These are phyloP conservation scores for Trichoderma sp. DNA, from an alignment of 2,329 filamentous ascomycete genomes.

Conservation along the genomic window DNA sequence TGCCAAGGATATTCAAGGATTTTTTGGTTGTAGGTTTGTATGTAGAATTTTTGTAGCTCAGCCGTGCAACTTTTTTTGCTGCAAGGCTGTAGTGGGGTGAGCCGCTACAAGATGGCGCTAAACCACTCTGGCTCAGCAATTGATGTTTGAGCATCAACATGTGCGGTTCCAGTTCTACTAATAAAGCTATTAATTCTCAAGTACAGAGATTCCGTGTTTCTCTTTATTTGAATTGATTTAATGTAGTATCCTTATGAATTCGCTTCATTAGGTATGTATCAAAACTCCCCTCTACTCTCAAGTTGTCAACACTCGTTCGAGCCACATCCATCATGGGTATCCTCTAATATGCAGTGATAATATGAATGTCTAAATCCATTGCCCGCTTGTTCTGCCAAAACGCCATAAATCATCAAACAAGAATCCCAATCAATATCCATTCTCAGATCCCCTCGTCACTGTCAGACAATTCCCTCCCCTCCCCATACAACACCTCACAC, in stretches of 20 bases:
- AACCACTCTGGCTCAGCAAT: not conserved
- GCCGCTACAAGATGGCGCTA: not conserved
- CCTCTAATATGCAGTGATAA: not conserved
- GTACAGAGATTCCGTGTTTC: not conserved
- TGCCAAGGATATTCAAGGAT: not conserved
- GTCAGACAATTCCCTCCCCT: conserved; percentile 41
- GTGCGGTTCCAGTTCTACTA: not conserved
- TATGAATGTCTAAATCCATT: not conserved
- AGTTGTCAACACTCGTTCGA: not conserved
- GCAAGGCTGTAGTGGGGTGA: conserved; percentile 28
- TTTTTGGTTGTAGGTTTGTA: not conserved
- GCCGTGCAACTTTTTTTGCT: conserved; percentile 25
- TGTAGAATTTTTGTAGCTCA: conserved; percentile 26
- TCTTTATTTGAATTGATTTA: not conserved
- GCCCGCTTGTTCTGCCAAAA: not conserved
- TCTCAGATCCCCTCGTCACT: conserved; percentile 24
- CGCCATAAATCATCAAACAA: not conserved
- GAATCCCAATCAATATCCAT: not conserved
- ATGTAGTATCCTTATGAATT: too few relatives aligned
- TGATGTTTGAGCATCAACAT: not conserved
- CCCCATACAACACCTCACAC: conserved; percentile 89
- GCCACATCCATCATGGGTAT: not conserved
- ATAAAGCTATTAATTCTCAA: not conserved
- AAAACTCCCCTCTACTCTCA: not conserved
- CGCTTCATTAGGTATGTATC: too few relatives aligned